These are phyloP conservation scores for Agapanthus africanus DNA, from an alignment of 106 monocot genomes.

Conservation along the genomic window DNA sequence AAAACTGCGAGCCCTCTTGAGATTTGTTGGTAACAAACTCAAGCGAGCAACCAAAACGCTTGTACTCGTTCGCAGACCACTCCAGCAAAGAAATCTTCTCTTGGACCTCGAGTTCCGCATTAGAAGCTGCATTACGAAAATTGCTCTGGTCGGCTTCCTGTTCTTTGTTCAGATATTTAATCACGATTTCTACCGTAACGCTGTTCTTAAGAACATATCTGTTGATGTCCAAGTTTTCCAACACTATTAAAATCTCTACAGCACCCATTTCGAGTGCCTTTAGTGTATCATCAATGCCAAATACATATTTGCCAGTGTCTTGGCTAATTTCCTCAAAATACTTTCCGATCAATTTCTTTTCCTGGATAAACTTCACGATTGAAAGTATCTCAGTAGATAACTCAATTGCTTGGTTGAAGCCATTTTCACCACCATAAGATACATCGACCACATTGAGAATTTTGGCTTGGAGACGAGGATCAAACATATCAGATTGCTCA, in stretches of 20 bases:
- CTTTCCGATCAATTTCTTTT: conserved; percentile 21
- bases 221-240: conserved; percentile 22
- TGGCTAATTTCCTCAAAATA: conserved; percentile 29
- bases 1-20: conserved; percentile 25
- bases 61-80: conserved; percentile 23
- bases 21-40: conserved; percentile 26
- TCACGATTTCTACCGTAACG: neutral
- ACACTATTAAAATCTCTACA: conserved; percentile 19
- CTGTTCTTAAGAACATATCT: conserved; percentile 16
- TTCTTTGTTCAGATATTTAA: conserved; percentile 19
- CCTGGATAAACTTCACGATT: conserved; percentile 25
- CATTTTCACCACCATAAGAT: conserved; percentile 23
- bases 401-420: conserved; percentile 26
- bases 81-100: conserved; percentile 18
- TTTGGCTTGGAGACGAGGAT: conserved; percentile 21
- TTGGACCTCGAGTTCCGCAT: conserved; percentile 16
- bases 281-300: conserved; percentile 19
- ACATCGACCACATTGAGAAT: conserved; percentile 25
- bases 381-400: conserved; percentile 18
- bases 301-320: conserved; percentile 21
- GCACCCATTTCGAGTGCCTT: conserved; percentile 24
- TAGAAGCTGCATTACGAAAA: conserved; percentile 8
- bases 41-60: conserved; percentile 19
- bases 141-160: conserved; percentile 17
- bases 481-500: conserved; percentile 27